These are phyloP conservation scores for Malus orientalis DNA, from an alignment of 306 rosid species.

Conservation along the genomic window DNA sequence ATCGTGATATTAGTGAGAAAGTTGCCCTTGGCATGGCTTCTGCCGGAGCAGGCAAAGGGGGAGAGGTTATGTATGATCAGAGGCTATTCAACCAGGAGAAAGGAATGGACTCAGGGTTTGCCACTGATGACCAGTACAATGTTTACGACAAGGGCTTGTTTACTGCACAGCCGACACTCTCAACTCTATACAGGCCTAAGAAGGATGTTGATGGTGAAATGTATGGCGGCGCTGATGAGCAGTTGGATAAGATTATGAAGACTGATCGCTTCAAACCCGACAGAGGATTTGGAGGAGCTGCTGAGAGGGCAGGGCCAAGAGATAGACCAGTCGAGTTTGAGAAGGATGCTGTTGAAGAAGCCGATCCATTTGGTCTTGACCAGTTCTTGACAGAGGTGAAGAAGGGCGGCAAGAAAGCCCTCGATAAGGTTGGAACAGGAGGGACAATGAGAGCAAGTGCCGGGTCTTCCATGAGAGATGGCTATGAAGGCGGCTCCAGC, in stretches of 20 bases:
- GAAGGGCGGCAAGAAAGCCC: slow-evolving; percentile 68
- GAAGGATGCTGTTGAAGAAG: slow-evolving; percentile 60
- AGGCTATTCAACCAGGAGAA: slow-evolving; percentile 91
- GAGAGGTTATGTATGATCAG: slow-evolving; percentile 86
- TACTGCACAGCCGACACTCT: slow-evolving; percentile 74
- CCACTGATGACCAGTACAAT: slow-evolving; percentile 84
- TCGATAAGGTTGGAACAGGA: slow-evolving; percentile 63
- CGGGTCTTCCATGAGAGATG: slow-evolving; percentile 74
- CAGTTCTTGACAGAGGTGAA: slow-evolving; percentile 77
- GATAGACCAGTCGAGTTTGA: slow-evolving; percentile 86
- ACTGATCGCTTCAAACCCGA: slow-evolving; percentile 89
- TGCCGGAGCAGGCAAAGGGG: slow-evolving; percentile 51
- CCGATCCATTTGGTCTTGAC: slow-evolving; percentile 91
- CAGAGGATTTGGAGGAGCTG: slow-evolving; percentile 57
- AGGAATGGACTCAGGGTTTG: slow-evolving; percentile 89
- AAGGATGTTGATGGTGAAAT: slow-evolving; percentile 64
- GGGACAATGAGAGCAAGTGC: slow-evolving; percentile 89
- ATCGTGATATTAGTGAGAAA: slow-evolving; percentile 88
- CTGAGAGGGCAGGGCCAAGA: slow-evolving; percentile 67
- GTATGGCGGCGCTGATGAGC: slow-evolving; percentile 88
- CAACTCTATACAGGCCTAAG: slow-evolving; percentile 84
- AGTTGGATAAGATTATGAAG: slow-evolving; percentile 82
- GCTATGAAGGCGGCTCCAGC: slow-evolving; percentile 68
- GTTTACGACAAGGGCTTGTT: slow-evolving; percentile 80
- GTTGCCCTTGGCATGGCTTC: slow-evolving; percentile 96